phyloP scores from a whole-genome alignment of 179 eudicot genomes.

The Pouteria campechiana region DNA sequence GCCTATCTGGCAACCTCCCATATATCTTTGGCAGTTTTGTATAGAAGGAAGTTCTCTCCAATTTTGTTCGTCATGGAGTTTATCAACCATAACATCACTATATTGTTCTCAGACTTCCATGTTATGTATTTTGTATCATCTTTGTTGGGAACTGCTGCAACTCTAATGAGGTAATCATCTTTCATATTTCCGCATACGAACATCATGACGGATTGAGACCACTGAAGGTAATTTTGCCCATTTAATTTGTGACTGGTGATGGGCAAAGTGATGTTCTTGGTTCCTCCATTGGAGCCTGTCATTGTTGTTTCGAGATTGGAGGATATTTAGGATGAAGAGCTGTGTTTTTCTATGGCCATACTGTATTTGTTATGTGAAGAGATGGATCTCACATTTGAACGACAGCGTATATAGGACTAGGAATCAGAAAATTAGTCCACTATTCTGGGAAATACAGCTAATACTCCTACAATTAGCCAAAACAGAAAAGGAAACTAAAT shows the following conservation, averaged over 20 bases:
- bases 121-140: no score
- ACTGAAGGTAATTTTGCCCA: slow-evolving; percentile 1
- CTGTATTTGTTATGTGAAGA: no score
- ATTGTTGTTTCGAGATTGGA: background rate
- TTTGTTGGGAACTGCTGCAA: background rate
- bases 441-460: no score
- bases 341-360: background rate
- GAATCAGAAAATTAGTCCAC: no score
- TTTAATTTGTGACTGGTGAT: slow-evolving; percentile 3
- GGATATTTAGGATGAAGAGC: background rate
- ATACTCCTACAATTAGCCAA: no score
- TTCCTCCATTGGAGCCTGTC: background rate
- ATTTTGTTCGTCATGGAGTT: slow-evolving; percentile 3
- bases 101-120: no score
- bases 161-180: slow-evolving; percentile 1
- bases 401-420: no score
- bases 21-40: no score
- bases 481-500: no score
- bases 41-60: no score
- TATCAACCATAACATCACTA: no score
- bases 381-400: no score
- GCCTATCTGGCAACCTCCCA: background rate
- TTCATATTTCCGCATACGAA: background rate
- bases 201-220: slow-evolving; percentile 4
- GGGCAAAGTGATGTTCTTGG: background rate